Conservation (phyloP, 2,329 filamentous ascomycete genomes). For the Neonectria faginata region DNA sequence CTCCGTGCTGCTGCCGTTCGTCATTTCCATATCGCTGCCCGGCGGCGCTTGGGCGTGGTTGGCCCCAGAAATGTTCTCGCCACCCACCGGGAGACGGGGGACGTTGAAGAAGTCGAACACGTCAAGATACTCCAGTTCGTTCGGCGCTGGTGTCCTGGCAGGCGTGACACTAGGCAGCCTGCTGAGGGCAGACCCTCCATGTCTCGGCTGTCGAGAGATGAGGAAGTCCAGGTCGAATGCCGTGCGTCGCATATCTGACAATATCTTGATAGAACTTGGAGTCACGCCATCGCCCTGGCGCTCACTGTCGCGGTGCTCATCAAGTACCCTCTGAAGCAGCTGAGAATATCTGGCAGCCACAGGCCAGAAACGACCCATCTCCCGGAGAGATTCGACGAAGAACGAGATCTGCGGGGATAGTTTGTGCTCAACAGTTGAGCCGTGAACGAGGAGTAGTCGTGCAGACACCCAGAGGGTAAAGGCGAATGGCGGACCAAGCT, state of each 20-base stretch:
- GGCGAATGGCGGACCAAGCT: constrained; percentile 89
- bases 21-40: constrained; percentile 45
- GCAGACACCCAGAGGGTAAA: constrained; percentile 95
- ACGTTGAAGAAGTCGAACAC: constrained; percentile 97
- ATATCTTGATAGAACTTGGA: constrained; percentile 84
- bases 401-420: constrained; percentile 83
- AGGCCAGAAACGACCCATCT: constrained; percentile 87
- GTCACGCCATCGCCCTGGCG: constrained; percentile 79
- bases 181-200: constrained; percentile 54
- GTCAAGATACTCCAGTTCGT: constrained; percentile 90
- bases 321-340: constrained; percentile 83
- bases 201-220: constrained; percentile 82
- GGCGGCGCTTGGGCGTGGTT: constrained; percentile 36
- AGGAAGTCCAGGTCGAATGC: constrained; percentile 92
- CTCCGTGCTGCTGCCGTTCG: constrained; percentile 43
- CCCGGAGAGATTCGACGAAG: constrained; percentile 83
- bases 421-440: constrained; percentile 87
- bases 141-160: constrained; percentile 76
- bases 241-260: constrained; percentile 91
- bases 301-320: constrained; percentile 86
- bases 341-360: constrained; percentile 85
- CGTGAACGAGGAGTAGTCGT: constrained; percentile 87
- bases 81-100: constrained; percentile 72
- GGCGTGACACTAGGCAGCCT: constrained; percentile 67
- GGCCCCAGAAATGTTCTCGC: constrained; percentile 48